phyloP scores from a whole-genome alignment of 2,329 filamentous ascomycete genomes.

The Didymella lethalis region DNA sequence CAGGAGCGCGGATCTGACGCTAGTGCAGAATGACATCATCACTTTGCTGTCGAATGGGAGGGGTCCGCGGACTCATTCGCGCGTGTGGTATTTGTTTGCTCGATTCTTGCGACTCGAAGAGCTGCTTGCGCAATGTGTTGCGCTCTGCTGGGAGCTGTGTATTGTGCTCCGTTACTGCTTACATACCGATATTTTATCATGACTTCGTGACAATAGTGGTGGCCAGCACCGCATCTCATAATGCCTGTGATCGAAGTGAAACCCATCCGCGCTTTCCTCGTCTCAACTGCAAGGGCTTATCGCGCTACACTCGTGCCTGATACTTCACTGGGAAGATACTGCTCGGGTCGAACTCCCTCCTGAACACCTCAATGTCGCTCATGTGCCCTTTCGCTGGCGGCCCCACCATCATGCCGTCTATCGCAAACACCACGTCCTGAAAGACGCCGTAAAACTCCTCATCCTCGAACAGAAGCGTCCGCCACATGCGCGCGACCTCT shows the following conservation, averaged over 20 bases:
- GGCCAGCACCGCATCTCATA: background rate
- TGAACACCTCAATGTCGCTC: conserved; percentile 53
- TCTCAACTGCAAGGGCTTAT: background rate
- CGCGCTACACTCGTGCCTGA: conserved; percentile 26
- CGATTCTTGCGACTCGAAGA: background rate
- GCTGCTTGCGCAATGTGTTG: background rate
- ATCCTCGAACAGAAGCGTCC: conserved; percentile 53
- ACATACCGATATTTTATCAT: background rate
- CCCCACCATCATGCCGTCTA: conserved; percentile 50
- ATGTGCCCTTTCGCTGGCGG: conserved; percentile 41
- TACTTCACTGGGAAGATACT: conserved; percentile 49
- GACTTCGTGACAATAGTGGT: background rate
- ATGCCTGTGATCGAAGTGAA: background rate
- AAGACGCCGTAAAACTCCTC: conserved; percentile 56
- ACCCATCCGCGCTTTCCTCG: background rate
- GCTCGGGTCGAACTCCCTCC: conserved; percentile 49
- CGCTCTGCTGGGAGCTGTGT: too few relatives aligned
- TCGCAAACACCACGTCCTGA: conserved; percentile 56
- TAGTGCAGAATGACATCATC: conserved; percentile 14
- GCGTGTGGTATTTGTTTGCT: background rate
- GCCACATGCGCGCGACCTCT: conserved; percentile 57
- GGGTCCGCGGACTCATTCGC: background rate
- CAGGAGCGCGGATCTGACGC: conserved; percentile 12
- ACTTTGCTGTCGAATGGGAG: background rate
- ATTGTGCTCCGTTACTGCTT: too few relatives aligned